A percentile compares a stretch with the other conserved stretches of the same genome.
These are phyloP conservation scores for Cryphonectria radicalis DNA, from an alignment of 2,329 filamentous ascomycete genomes.

Conservation along the genomic window DNA sequence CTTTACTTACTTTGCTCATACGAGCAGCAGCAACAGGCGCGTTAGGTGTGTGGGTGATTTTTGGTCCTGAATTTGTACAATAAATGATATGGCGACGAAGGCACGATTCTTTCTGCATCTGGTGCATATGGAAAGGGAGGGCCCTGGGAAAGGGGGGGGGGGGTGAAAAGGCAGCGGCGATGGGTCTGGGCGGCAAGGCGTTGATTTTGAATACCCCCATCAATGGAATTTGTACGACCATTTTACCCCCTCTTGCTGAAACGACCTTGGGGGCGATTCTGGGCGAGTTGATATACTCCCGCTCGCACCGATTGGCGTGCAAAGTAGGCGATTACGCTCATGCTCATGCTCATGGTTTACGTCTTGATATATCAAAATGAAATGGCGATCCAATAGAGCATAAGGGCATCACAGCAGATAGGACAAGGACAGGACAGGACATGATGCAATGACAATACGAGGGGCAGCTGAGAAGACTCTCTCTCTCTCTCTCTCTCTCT, in stretches of 20 bases:
- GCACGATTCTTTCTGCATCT: constrained; percentile 27
- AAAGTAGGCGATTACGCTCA: neutral
- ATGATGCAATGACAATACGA: neutral
- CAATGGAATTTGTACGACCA: constrained; percentile 20
- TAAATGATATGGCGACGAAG: constrained; percentile 23
- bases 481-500: too few relatives aligned
- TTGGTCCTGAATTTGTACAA: constrained; percentile 22
- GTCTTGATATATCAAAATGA: neutral
- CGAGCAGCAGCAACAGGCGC: neutral
- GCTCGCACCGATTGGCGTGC: neutral
- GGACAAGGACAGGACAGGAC: neutral
- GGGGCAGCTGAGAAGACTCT: neutral
- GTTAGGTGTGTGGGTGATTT: constrained; percentile 1
- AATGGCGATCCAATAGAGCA: neutral
- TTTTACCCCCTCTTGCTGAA: neutral
- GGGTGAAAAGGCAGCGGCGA: neutral
- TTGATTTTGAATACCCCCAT: constrained; percentile 29
- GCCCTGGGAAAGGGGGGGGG: neutral
- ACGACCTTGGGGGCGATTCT: too few relatives aligned
- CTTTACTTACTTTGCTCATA: neutral
- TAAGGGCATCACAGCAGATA: neutral
- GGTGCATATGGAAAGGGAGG: constrained; percentile 27
- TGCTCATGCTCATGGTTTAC: neutral
- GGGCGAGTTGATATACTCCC: neutral
- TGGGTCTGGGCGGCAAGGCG: constrained; percentile 22